Percentiles rank a stretch among this genome's conserved stretches.
Evolutionary conservation across 2,329 filamentous ascomycete species (phyloP).

Genomic region (Falciphora oryzae): DNA sequence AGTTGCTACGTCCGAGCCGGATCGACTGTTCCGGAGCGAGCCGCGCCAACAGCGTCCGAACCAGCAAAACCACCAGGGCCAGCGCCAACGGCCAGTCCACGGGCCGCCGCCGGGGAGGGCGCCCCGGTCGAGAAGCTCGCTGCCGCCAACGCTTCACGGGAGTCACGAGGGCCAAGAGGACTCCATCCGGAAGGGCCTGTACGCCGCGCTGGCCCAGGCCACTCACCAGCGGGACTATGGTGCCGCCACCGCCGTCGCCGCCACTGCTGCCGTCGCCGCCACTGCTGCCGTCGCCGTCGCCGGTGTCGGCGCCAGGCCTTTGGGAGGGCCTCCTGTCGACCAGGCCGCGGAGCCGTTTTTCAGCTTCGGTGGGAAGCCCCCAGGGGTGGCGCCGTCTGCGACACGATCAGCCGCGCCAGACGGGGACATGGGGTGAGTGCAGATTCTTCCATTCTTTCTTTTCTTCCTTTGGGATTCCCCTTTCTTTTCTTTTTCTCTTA

Average conservation of each 20-base stretch:
- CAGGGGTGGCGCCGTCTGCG: neutral
- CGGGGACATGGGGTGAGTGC: neutral
- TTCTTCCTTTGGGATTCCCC: neutral
- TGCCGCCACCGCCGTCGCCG: neutral
- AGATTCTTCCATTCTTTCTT: neutral
- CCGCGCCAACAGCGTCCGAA: too few species aligned
- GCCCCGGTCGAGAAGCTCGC: conserved; percentile 12
- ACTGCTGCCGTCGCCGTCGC: too few species aligned
- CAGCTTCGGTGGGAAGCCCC: neutral
- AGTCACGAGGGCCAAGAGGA: conserved; percentile 16
- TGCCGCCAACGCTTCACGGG: conserved; percentile 11
- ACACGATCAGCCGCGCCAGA: neutral
- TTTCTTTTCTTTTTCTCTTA: neutral
- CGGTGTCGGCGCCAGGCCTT: too few species aligned
- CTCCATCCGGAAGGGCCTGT: conserved; percentile 14
- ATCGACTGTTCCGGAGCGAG: neutral
- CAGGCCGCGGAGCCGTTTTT: neutral
- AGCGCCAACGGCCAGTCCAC: neutral
- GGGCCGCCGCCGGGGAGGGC: neutral
- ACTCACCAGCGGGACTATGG: neutral
- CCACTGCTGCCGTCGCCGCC: neutral
- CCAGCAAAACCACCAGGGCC: neutral
- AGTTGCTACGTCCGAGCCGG: neutral
- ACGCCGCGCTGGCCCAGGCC: conserved; percentile 10
- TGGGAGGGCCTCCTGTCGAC: neutral